Conservation (phyloP, 2,329 filamentous ascomycete species). For the Fusarium ramigenum region DNA sequence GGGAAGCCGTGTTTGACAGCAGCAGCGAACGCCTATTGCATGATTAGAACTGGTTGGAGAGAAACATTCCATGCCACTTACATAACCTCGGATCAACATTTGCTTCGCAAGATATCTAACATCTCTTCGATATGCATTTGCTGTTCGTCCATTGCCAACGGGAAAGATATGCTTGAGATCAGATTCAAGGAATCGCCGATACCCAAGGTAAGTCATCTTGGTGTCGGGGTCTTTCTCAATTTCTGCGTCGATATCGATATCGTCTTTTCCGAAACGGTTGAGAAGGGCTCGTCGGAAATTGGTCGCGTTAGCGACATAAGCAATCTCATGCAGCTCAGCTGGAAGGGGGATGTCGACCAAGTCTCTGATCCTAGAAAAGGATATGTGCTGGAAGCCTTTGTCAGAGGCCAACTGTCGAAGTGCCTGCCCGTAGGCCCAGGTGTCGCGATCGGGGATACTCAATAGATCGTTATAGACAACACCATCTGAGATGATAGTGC, state of each 20-base stretch:
- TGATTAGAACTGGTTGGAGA: not conserved
- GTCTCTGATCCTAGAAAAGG: conserved; percentile 57
- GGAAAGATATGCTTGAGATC: conserved; percentile 45
- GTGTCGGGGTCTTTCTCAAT: conserved; percentile 43
- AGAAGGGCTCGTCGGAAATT: conserved; percentile 44
- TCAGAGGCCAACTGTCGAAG: conserved; percentile 51
- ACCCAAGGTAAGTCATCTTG: conserved; percentile 45
- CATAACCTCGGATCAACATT: conserved; percentile 46
- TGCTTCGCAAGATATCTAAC: conserved; percentile 45
- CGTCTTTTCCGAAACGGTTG: conserved; percentile 36
- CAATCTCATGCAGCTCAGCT: conserved; percentile 54
- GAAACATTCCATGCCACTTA: not conserved
- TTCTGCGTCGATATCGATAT: conserved; percentile 43
- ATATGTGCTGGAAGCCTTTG: conserved; percentile 53
- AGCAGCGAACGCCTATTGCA: conserved; percentile 41
- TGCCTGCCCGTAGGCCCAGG: conserved; percentile 60
- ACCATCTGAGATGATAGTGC: conserved; percentile 61
- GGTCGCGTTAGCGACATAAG: conserved; percentile 46
- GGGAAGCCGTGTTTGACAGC: conserved; percentile 43
- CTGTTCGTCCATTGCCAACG: conserved; percentile 22
- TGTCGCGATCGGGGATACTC: conserved; percentile 56
- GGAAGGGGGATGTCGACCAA: conserved; percentile 53
- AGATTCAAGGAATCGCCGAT: conserved; percentile 43
- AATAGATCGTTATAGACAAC: conserved; percentile 64
- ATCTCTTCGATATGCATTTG: conserved; percentile 40